phyloP scores from a whole-genome alignment of 805 yeast genomes.

The Candida quercuum region DNA sequence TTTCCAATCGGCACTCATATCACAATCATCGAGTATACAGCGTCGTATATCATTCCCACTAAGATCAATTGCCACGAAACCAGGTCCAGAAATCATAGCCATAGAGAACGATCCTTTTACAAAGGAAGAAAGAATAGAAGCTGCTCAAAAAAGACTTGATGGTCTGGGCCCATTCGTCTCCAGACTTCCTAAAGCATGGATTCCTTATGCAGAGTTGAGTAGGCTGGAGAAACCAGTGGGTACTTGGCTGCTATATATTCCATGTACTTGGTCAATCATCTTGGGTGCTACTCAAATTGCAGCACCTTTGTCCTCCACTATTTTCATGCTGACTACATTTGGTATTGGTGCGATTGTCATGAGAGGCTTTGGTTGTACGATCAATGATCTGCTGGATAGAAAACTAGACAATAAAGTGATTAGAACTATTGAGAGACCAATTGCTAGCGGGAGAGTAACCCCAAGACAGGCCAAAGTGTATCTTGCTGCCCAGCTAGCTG shows the following conservation, averaged over 20 bases:
- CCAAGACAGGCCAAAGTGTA: conserved; percentile 65
- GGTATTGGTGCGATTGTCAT: conserved; percentile 82
- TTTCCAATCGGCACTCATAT: too few species aligned
- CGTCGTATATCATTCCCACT: not conserved
- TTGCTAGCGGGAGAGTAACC: conserved; percentile 80
- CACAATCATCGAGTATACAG: not conserved
- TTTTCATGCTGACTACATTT: conserved; percentile 61
- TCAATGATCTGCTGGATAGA: conserved; percentile 84
- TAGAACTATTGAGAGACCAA: conserved; percentile 87
- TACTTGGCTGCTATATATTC: conserved; percentile 73
- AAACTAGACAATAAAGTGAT: conserved; percentile 81
- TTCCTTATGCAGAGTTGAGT: conserved; percentile 90
- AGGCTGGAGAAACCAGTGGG: conserved; percentile 96
- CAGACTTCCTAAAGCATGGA: conserved; percentile 63
- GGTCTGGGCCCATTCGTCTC: conserved; percentile 49
- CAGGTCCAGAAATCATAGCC: not conserved
- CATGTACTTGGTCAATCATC: conserved; percentile 89
- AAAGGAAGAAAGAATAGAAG: conserved; percentile 12
- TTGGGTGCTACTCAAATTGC: conserved; percentile 75
- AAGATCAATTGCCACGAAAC: not conserved
- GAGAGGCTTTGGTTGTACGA: conserved; percentile 98
- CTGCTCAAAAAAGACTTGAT: conserved; percentile 35
- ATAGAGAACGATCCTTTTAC: conserved; percentile 9
- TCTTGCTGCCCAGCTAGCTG: conserved; percentile 65
- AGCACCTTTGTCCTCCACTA: conserved; percentile 63